These are phyloP conservation scores for Ogataea nitratoaversa DNA, from an alignment of 805 yeast species.

Conservation along the genomic window DNA sequence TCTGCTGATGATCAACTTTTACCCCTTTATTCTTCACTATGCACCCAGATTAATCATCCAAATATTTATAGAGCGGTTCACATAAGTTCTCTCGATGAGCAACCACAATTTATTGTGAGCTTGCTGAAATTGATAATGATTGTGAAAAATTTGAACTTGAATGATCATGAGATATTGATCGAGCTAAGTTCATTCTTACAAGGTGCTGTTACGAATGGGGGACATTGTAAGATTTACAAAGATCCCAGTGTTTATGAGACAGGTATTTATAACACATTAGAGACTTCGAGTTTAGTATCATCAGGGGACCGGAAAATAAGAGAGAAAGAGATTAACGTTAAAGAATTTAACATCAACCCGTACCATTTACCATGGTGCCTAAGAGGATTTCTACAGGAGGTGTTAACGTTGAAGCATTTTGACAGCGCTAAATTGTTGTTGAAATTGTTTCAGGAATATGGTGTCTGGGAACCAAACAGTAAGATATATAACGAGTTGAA, in stretches of 20 bases:
- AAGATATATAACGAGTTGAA: conserved; percentile 78
- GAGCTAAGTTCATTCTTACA: conserved; percentile 74
- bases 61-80: conserved; percentile 81
- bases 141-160: conserved; percentile 24
- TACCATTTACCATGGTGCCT: conserved; percentile 91
- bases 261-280: conserved; percentile 69
- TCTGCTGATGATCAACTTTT: conserved; percentile 88
- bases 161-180: conserved; percentile 29
- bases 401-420: conserved; percentile 37
- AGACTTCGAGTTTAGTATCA: conserved; percentile 58
- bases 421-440: conserved; percentile 47
- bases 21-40: conserved; percentile 85
- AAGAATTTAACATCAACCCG: conserved; percentile 70
- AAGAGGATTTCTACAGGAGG: conserved; percentile 75
- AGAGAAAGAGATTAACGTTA: conserved; percentile 27
- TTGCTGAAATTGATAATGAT: conserved; percentile 21
- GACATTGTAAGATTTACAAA: conserved; percentile 66
- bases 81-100: conserved; percentile 43
- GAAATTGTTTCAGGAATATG: conserved; percentile 54
- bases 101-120: conserved; percentile 41
- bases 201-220: conserved; percentile 71
- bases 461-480: conserved; percentile 76
- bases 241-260: conserved; percentile 67
- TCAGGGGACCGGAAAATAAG: conserved; percentile 34
- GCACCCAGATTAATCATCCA: conserved; percentile 78